Percentiles rank a stretch among this genome's conserved stretches.
These are phyloP conservation scores for Aspergillus sergii DNA, from an alignment of 2,329 filamentous ascomycete species.

Conservation along the genomic window DNA sequence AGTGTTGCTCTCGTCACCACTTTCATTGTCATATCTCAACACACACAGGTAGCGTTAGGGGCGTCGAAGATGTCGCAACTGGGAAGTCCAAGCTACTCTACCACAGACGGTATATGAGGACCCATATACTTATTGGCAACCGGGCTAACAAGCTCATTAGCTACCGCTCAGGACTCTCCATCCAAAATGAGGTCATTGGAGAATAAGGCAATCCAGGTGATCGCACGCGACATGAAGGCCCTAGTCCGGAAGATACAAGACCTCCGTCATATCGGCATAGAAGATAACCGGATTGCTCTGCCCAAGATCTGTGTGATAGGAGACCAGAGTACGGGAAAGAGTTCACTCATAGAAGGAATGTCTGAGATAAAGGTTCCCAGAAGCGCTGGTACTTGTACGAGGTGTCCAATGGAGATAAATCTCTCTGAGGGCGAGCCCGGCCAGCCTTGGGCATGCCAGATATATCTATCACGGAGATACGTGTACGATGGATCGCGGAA, in stretches of 20 bases:
- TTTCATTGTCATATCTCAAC: too few species aligned
- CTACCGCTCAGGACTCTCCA: neutral
- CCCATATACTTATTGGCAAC: too few species aligned
- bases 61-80: too few species aligned
- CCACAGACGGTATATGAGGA: neutral
- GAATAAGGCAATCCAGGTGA: slow-evolving; percentile 27
- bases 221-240: slow-evolving; percentile 38
- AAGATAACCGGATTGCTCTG: slow-evolving; percentile 66
- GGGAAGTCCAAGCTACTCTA: neutral
- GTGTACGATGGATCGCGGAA: slow-evolving; percentile 44
- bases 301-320: slow-evolving; percentile 83
- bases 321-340: slow-evolving; percentile 84
- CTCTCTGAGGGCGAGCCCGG: slow-evolving; percentile 56
- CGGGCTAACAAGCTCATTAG: neutral
- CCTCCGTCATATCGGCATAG: slow-evolving; percentile 72
- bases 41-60: too few species aligned
- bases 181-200: neutral
- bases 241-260: slow-evolving; percentile 52
- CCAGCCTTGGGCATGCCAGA: slow-evolving; percentile 64
- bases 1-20: too few species aligned
- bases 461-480: slow-evolving; percentile 70
- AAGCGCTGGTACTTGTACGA: slow-evolving; percentile 72
- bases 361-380: slow-evolving; percentile 71
- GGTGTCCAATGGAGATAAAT: slow-evolving; percentile 79
- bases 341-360: slow-evolving; percentile 65